Base-by-base conservation (phyloP, 2,329 filamentous ascomycete species). In the Aureobasidium pullulans region DNA sequence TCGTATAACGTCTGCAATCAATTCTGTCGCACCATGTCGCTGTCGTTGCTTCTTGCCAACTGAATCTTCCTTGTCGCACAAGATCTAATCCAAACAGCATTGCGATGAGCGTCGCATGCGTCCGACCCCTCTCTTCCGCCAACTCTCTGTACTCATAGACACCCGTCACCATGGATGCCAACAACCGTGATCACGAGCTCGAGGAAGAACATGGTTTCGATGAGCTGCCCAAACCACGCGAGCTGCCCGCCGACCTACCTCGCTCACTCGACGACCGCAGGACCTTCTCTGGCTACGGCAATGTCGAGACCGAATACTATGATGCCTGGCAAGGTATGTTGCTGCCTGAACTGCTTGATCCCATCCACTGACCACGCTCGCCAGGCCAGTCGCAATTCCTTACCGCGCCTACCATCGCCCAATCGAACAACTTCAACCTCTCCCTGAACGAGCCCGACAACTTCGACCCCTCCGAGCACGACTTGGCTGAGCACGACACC, bases 341-440 rank as follows among this genome's bases (percentile, higher is more conserved):
- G 52, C 65, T 58, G 80, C 10, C 62, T 39, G 50, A 29, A 16
- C 56, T 62, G 44, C 60, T 61, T 54, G 50, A 8, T 8, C 46
- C 13, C 19, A 28, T 36, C 44, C 42, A 10, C 57, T 60, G 46
- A 56, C 16, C 39, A 34, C 8, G 2, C 5, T 4, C 5, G 10
- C 13, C 61, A 96, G 93, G 93, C 65, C 90, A 96, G 80, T 96
- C 93, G 46, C 92, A 96, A 76, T 96, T 96, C 75, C 81, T 97
- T 64, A 95, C 90, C 4, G 89, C 87, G 4, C 92, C 93, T 23
- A 85, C 92, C 61, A 80, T 90, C 44, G 88, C 92, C 59, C 93
- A 90, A 71, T 89, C 93, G 9, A 78, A 96, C 52, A 85, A 84
- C 69, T 96, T 96, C 76, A 90, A 89, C 71, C 83, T 97, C 43